Base-by-base conservation (phyloP, 768 basidiomycete species). In the Vararia minispora region DNA sequence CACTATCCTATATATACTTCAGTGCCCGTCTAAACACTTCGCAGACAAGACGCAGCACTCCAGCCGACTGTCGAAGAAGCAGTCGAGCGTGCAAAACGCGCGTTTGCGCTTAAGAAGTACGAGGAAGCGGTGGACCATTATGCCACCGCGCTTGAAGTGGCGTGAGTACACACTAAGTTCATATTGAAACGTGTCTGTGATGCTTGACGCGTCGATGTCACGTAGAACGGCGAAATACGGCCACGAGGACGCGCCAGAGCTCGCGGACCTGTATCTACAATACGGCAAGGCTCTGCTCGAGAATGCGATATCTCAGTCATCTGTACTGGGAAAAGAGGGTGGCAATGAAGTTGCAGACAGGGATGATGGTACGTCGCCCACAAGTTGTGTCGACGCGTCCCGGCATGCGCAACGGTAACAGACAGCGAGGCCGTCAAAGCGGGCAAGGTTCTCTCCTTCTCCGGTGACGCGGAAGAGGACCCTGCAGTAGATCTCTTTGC, bases 201-300 rank as follows among this genome's bases (percentile, higher is more conserved):
- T 29, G 28, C 40, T 20, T 21, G n/a, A 35, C 42, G 32, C 41
- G 40, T 33, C 24, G 17, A 16, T 23, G 38, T 35, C 25, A 42
- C 36, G 22, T 44, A 92, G 89, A 46, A 84, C 86, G 18, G 63
- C 73, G 52, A 66, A 76, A 49, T 63, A 77, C 42, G 85, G 78
- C 26, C n/a, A n/a, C n/a, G 91, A 98, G 34, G 70, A 89, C 52
- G 75, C 82, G 17, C 79, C 83, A 0, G 79, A 86, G 52, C 79
- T 72, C 37, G 94, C 90, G 6, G 89, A 97, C 52, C 56, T 94
- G 16, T 85, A 97, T 44, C 81, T 94, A 42, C 68, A 74, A 3
- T 99, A 98, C 53, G 95, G 95, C 11, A 90, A 84, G 57, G 90
- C 95, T 4, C 61, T 98, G 28, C 69, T 95, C 39, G 90, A 91